Evolutionary conservation across 2,329 filamentous ascomycete genomes (phyloP).

Genomic region (Onygenales sp.): DNA sequence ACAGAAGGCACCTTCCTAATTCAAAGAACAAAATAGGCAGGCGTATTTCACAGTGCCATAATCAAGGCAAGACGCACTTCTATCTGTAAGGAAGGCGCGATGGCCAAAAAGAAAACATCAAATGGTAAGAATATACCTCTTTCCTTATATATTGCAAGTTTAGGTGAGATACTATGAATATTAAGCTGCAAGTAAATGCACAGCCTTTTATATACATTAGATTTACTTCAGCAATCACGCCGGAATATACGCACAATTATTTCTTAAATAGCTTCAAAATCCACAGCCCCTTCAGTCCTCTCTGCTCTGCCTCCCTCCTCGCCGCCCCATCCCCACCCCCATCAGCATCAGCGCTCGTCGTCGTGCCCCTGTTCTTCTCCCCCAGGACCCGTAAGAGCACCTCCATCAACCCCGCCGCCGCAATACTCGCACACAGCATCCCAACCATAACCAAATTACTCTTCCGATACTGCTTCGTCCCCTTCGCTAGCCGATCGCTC

Average conservation of each 20-base stretch:
- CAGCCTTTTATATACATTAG: too few species aligned
- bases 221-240: too few species aligned
- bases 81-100: too few species aligned
- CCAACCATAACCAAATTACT: slow-evolving; percentile 86
- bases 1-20: too few species aligned
- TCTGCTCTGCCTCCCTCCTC: slow-evolving; percentile 24
- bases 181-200: too few species aligned
- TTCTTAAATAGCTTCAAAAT: slow-evolving; percentile 6
- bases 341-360: neutral
- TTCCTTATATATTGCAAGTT: too few species aligned
- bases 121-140: too few species aligned
- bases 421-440: slow-evolving; percentile 68
- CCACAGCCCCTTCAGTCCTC: slow-evolving; percentile 27
- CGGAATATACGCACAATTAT: neutral
- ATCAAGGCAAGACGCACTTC: too few species aligned
- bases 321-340: slow-evolving; percentile 18
- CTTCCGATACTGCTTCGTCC: slow-evolving; percentile 63
- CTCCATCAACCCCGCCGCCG: slow-evolving; percentile 59
- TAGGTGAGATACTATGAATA: too few species aligned
- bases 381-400: slow-evolving; percentile 46
- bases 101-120: too few species aligned
- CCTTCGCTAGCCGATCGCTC: slow-evolving; percentile 55
- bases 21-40: too few species aligned
- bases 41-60: too few species aligned
- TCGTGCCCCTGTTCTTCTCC: slow-evolving; percentile 7